phyloP scores from a whole-genome alignment of 257 asterid genomes.

The Gynochthodes officinalis region DNA sequence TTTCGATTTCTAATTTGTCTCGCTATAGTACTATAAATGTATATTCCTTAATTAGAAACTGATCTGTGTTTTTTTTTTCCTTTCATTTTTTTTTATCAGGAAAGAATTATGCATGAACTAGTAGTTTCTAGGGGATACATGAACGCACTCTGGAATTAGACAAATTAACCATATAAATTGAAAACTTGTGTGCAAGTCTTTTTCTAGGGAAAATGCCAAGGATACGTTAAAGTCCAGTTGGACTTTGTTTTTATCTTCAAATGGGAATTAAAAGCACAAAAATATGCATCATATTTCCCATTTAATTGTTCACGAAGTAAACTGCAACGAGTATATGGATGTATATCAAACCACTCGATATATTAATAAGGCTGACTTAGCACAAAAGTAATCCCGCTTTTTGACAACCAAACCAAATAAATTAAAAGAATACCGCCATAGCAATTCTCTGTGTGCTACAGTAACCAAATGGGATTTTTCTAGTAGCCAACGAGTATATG shows the following conservation, averaged over 20 bases:
- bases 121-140: conserved; percentile 22
- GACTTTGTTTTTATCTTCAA: not conserved
- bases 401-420: not conserved
- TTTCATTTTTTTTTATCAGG: not conserved
- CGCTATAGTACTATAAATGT: too few species aligned
- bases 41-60: too few species aligned
- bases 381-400: not conserved
- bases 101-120: conserved; percentile 13
- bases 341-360: not conserved
- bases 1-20: too few species aligned
- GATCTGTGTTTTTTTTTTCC: not conserved
- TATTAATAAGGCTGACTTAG: conserved; percentile 1
- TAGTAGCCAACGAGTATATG: too few species aligned
- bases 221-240: not conserved
- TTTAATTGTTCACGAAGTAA: not conserved
- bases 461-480: too few species aligned
- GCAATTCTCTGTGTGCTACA: too few species aligned
- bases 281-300: not conserved
- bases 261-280: not conserved
- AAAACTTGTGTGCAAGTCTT: not conserved
- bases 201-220: conserved; percentile 2
- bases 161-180: not conserved
- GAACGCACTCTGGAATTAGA: conserved; percentile 20
- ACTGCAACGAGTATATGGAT: too few species aligned
- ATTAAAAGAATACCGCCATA: too few species aligned